Evolutionary conservation across 257 asterid genomes (phyloP).

Genomic region (Mentha longifolia): DNA sequence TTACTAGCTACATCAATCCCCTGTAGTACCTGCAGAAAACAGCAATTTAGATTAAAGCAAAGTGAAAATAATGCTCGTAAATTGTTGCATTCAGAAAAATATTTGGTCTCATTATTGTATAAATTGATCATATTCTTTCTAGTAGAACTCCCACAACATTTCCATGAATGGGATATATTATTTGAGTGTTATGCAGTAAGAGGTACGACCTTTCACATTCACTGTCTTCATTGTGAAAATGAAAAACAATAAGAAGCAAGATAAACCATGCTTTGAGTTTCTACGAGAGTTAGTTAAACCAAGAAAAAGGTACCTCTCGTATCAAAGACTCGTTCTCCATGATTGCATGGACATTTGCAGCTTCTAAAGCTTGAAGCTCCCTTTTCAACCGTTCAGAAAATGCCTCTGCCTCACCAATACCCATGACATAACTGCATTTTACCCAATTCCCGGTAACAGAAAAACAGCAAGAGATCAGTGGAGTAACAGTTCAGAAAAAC

Average conservation of each 20-base stretch:
- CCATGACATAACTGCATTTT: constrained; percentile 92
- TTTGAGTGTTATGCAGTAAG: not conserved
- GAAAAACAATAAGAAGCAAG: constrained; percentile 21
- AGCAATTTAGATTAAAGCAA: constrained; percentile 25
- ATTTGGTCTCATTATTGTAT: constrained; percentile 9
- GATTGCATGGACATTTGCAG: constrained; percentile 98
- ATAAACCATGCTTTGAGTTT: constrained; percentile 9
- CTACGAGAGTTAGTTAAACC: too few species aligned
- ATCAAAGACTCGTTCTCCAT: constrained; percentile 91
- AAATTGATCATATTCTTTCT: constrained; percentile 12
- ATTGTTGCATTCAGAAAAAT: too few species aligned
- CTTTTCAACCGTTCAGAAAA: constrained; percentile 97
- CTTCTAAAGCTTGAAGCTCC: constrained; percentile 98
- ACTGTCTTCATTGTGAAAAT: constrained; percentile 10
- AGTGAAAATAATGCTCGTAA: constrained; percentile 16
- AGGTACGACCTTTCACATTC: not conserved
- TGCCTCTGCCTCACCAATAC: constrained; percentile 97
- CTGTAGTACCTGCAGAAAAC: constrained; percentile 70
- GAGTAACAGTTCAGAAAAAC: too few species aligned
- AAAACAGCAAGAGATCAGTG: constrained; percentile 22
- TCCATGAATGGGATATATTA: constrained; percentile 7
- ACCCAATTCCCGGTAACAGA: constrained; percentile 31
- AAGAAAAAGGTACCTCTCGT: constrained; percentile 54
- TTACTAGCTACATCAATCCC: constrained; percentile 81
- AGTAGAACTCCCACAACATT: constrained; percentile 1